These are phyloP conservation scores for Saccharomycopsis fermentans DNA, from an alignment of 805 yeast species.

Conservation along the genomic window DNA sequence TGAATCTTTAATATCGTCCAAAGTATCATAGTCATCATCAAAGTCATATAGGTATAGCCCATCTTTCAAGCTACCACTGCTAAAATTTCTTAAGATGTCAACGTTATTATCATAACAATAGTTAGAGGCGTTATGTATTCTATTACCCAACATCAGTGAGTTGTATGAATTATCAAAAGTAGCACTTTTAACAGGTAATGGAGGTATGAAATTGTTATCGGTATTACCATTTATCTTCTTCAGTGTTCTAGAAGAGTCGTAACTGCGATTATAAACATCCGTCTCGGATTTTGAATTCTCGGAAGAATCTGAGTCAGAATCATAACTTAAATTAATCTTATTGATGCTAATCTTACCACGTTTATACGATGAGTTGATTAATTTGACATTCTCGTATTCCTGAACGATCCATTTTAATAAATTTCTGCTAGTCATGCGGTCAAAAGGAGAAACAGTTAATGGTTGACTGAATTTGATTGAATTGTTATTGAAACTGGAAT, in stretches of 20 bases:
- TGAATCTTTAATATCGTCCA: neutral
- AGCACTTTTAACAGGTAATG: constrained; percentile 1
- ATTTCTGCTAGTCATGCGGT: constrained; percentile 36
- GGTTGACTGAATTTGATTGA: constrained; percentile 42
- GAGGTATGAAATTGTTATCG: neutral
- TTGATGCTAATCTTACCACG: constrained; percentile 22
- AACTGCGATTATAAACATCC: neutral
- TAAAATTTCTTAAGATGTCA: constrained; percentile 8
- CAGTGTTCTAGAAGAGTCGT: neutral
- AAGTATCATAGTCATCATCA: constrained; percentile 1
- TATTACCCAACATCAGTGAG: neutral
- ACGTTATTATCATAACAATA: constrained; percentile 12
- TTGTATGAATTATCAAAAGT: neutral
- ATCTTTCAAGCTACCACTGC: neutral
- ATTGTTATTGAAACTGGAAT: constrained; percentile 27
- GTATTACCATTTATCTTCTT: neutral
- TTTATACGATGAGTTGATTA: constrained; percentile 16
- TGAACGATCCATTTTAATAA: constrained; percentile 42
- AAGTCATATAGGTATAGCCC: neutral
- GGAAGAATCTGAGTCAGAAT: constrained; percentile 7
- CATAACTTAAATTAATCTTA: constrained; percentile 23
- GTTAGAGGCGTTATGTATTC: neutral
- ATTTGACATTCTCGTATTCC: constrained; percentile 39
- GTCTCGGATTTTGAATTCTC: neutral
- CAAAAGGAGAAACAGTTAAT: constrained; percentile 44